These are phyloP conservation scores for Trichoderma atrobrunneum DNA, from an alignment of 2,329 filamentous ascomycete genomes.

Conservation along the genomic window DNA sequence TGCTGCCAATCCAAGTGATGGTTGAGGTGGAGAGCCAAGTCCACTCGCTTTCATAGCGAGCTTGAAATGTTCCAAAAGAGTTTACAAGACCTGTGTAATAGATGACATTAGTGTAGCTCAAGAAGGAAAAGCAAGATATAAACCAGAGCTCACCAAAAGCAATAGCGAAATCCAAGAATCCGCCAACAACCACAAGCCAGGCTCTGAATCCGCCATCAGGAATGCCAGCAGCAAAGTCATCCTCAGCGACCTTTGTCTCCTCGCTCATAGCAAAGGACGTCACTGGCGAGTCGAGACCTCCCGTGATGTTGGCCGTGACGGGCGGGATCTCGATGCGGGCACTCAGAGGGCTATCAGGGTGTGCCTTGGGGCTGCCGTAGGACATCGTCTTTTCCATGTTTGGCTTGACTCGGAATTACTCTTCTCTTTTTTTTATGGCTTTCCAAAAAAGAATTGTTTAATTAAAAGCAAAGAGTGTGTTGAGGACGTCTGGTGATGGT, in stretches of 20 bases:
- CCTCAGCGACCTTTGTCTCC: not conserved
- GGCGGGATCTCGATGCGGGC: conserved; percentile 1
- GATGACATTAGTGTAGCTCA: not conserved
- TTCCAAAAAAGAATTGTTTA: not conserved
- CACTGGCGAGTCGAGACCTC: not conserved
- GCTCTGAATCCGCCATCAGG: conserved; percentile 31
- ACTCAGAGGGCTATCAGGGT: not conserved
- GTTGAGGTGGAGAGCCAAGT: conserved; percentile 31
- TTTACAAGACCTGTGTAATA: conserved; percentile 29
- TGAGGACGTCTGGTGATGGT: not conserved
- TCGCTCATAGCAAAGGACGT: not conserved
- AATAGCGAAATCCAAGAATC: conserved; percentile 30
- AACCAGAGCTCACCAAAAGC: conserved; percentile 34
- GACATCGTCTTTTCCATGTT: not conserved
- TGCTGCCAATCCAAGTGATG: conserved; percentile 43
- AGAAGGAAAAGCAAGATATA: too few relatives aligned
- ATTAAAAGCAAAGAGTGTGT: not conserved
- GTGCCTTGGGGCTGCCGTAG: not conserved
- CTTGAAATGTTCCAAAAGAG: conserved; percentile 56
- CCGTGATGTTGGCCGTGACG: not conserved
- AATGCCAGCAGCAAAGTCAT: not conserved
- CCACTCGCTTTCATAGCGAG: conserved; percentile 43
- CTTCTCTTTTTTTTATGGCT: not conserved
- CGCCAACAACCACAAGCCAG: conserved; percentile 34
- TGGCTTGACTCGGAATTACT: not conserved